Percentiles rank a stretch among this genome's conserved stretches.
These are phyloP conservation scores for Apophysomyces trapeziformis DNA, from an alignment of 371 early-diverging fungal genomes.

Conservation along the genomic window DNA sequence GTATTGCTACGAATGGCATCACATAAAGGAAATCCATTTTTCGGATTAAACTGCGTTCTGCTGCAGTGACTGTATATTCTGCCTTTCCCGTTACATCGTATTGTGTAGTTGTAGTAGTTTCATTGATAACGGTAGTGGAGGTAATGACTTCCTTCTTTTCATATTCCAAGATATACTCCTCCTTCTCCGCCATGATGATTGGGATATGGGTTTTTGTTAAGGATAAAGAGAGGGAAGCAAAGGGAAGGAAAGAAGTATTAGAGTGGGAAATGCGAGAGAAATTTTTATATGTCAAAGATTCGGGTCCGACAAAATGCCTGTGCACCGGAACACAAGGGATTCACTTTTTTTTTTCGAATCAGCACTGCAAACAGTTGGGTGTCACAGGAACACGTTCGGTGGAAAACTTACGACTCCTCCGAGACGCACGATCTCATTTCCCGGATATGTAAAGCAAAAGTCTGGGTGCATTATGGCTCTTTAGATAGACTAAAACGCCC, in stretches of 20 bases:
- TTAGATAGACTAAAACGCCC: no score
- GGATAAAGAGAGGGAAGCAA: not conserved
- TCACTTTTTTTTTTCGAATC: not conserved
- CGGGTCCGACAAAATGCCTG: slow-evolving; percentile 7
- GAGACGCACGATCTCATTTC: slow-evolving; percentile 12
- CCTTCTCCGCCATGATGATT: not conserved
- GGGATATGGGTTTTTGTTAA: not conserved
- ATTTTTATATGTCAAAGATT: slow-evolving; percentile 8
- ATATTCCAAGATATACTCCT: not conserved
- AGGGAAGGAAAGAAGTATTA: no score
- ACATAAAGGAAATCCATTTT: slow-evolving; percentile 34
- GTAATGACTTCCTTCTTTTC: not conserved
- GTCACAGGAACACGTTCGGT: slow-evolving; percentile 6
- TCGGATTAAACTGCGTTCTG: slow-evolving; percentile 27
- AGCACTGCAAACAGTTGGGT: not conserved
- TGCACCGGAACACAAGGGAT: slow-evolving; percentile 9
- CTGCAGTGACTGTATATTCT: slow-evolving; percentile 18
- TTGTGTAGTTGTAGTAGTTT: not conserved
- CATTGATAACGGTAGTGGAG: not conserved
- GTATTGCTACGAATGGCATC: slow-evolving; percentile 36
- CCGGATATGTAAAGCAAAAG: slow-evolving; percentile 1
- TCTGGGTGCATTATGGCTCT: not conserved
- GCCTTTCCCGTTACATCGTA: slow-evolving; percentile 34
- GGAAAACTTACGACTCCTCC: slow-evolving; percentile 5
- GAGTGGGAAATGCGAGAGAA: not conserved